Conservation (phyloP, 2,329 filamentous ascomycete species). For the Penicillium rolfsii region DNA sequence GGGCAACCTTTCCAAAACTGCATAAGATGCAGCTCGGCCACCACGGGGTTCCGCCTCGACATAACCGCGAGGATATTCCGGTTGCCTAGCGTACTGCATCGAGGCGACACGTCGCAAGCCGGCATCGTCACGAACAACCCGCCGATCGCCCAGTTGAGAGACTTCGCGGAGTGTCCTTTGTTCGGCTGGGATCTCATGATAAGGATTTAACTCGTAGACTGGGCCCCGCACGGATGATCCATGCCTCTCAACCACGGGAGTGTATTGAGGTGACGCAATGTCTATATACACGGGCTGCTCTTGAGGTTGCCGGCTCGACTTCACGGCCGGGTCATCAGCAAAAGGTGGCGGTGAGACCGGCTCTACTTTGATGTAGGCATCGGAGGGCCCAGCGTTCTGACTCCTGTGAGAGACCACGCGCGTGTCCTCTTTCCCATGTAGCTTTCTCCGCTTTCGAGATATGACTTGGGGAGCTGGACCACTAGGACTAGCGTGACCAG, state of each 20-base stretch:
- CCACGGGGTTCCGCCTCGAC: constrained; percentile 48
- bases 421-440: constrained; percentile 43
- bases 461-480: constrained; percentile 47
- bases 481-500: constrained; percentile 51
- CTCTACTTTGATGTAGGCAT: constrained; percentile 64
- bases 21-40: constrained; percentile 46
- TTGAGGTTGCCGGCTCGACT: constrained; percentile 39
- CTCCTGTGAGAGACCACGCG: constrained; percentile 41
- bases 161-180: constrained; percentile 41
- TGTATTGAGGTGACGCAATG: constrained; percentile 47
- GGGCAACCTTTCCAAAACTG: constrained; percentile 43
- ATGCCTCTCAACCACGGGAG: constrained; percentile 39
- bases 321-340: constrained; percentile 46
- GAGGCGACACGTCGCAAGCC: constrained; percentile 54
- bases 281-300: constrained; percentile 55
- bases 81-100: constrained; percentile 49
- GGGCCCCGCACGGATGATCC: constrained; percentile 36
- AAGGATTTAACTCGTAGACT: constrained; percentile 42
- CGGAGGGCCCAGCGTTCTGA: constrained; percentile 43
- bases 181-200: constrained; percentile 38
- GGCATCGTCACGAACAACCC: constrained; percentile 46
- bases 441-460: constrained; percentile 57
- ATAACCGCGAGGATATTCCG: constrained; percentile 48
- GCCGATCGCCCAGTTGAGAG: constrained; percentile 45
- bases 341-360: constrained; percentile 65